These are phyloP conservation scores for Beauveria pseudobassiana DNA, from an alignment of 2,329 filamentous ascomycete genomes.

Conservation along the genomic window DNA sequence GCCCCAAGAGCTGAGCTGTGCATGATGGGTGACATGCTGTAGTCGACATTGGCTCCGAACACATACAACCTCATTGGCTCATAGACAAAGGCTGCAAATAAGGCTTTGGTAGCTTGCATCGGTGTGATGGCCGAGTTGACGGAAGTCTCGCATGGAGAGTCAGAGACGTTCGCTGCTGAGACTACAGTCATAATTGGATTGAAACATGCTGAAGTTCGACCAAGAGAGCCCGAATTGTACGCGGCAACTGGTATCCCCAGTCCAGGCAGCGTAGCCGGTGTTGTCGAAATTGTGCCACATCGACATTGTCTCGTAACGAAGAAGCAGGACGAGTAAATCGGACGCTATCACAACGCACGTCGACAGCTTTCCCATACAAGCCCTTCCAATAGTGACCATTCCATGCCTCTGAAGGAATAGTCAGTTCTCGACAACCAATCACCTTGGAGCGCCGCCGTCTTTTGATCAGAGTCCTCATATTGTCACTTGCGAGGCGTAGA, in stretches of 20 bases:
- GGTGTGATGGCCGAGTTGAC: constrained; percentile 42
- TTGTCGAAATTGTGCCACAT: constrained; percentile 48
- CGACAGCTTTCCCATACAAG: constrained; percentile 50
- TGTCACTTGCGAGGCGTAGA: constrained; percentile 44
- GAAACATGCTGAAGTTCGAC: constrained; percentile 58
- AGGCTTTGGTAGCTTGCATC: constrained; percentile 53
- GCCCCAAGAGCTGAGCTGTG: constrained; percentile 62
- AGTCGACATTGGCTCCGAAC: constrained; percentile 63
- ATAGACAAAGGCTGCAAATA: constrained; percentile 59
- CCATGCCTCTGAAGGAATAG: constrained; percentile 44
- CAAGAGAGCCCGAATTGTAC: constrained; percentile 57
- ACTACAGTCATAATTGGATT: constrained; percentile 43
- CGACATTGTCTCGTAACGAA: constrained; percentile 55
- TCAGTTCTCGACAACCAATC: constrained; percentile 47
- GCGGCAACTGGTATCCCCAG: constrained; percentile 48
- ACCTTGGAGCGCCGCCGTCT: constrained; percentile 50
- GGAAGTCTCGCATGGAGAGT: constrained; percentile 14
- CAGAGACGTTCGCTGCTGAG: constrained; percentile 33
- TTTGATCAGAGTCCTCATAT: constrained; percentile 42
- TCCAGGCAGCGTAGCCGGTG: constrained; percentile 33
- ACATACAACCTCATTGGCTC: constrained; percentile 67
- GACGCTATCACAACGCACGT: constrained; percentile 53
- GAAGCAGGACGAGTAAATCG: constrained; percentile 51
- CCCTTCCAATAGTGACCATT: constrained; percentile 45
- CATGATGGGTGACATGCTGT: constrained; percentile 71